Evolutionary conservation across 2,329 filamentous ascomycete genomes (phyloP).

Genomic region (Diaporthe destruens): DNA sequence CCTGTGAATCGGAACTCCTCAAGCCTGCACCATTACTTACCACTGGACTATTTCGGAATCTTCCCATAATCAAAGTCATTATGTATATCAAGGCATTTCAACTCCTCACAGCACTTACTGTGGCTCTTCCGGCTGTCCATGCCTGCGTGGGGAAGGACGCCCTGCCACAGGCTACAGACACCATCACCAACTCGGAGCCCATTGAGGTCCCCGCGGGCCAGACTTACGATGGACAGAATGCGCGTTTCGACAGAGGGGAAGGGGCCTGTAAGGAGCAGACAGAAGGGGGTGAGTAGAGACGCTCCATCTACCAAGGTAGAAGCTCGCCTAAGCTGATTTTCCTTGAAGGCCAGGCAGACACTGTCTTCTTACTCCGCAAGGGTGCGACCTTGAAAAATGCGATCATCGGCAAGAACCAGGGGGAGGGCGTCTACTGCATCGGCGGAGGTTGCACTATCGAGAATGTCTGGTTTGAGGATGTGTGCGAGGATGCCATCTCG

Average conservation of each 20-base stretch:
- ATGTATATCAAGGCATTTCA: background rate
- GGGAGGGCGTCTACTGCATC: background rate
- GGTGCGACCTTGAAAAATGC: slow-evolving; percentile 1
- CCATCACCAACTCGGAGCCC: slow-evolving; percentile 3
- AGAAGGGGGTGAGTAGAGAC: background rate
- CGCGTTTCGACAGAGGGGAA: slow-evolving; percentile 2
- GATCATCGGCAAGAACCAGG: slow-evolving; percentile 10
- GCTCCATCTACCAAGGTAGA: background rate
- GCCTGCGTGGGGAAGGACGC: background rate
- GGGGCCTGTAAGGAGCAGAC: slow-evolving; percentile 1
- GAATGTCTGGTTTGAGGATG: slow-evolving; percentile 8
- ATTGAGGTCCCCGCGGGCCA: slow-evolving; percentile 8
- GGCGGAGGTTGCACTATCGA: slow-evolving; percentile 6
- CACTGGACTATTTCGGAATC: no score
- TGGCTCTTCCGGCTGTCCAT: background rate
- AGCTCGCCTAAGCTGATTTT: background rate
- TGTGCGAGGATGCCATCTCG: slow-evolving; percentile 7
- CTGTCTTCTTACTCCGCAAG: slow-evolving; percentile 8
- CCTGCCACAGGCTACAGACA: background rate
- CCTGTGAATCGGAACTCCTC: background rate
- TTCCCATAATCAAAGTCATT: background rate
- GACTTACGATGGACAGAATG: slow-evolving; percentile 1
- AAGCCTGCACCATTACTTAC: background rate
- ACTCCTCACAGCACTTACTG: background rate
- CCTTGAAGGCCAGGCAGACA: slow-evolving; percentile 9